A percentile compares a stretch with the other conserved stretches of the same genome.
Conservation (phyloP, 2,329 filamentous ascomycete genomes). For the Trichoderma sp. region DNA sequence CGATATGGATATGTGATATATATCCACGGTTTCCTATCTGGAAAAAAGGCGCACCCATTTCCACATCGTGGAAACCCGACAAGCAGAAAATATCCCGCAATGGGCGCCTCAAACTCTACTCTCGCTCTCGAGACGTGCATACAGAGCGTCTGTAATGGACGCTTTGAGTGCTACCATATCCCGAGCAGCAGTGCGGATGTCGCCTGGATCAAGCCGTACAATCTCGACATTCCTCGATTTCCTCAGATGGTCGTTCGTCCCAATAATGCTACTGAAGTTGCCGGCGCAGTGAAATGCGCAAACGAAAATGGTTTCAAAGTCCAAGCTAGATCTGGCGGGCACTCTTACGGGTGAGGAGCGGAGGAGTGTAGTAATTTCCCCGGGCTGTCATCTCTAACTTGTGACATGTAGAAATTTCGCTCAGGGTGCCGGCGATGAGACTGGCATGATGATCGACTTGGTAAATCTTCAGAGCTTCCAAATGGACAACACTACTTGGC, state of each 20-base stretch:
- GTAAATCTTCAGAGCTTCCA: conserved; percentile 50
- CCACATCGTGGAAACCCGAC: background rate
- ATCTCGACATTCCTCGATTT: conserved; percentile 47
- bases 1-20: background rate
- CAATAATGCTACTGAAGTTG: conserved; percentile 50
- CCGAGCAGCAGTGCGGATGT: background rate
- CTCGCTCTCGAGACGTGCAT: conserved; percentile 47
- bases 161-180: conserved; percentile 35
- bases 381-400: background rate
- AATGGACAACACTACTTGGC: conserved; percentile 52
- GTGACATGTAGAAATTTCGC: conserved; percentile 37
- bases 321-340: conserved; percentile 61
- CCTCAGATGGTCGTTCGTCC: conserved; percentile 58
- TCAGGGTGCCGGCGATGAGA: conserved; percentile 45
- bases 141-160: conserved; percentile 44
- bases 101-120: conserved; percentile 30
- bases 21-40: background rate
- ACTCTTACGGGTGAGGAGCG: conserved; percentile 57
- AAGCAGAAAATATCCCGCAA: background rate
- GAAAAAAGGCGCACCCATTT: background rate
- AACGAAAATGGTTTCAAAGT: conserved; percentile 48
- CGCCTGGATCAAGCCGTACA: conserved; percentile 52
- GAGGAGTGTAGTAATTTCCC: background rate
- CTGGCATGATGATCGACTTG: conserved; percentile 50
- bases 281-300: conserved; percentile 57